Percentiles rank a stretch among this genome's conserved stretches.
These are phyloP conservation scores for Tricholoma matsutake DNA, from an alignment of 768 basidiomycete species.

Conservation along the genomic window DNA sequence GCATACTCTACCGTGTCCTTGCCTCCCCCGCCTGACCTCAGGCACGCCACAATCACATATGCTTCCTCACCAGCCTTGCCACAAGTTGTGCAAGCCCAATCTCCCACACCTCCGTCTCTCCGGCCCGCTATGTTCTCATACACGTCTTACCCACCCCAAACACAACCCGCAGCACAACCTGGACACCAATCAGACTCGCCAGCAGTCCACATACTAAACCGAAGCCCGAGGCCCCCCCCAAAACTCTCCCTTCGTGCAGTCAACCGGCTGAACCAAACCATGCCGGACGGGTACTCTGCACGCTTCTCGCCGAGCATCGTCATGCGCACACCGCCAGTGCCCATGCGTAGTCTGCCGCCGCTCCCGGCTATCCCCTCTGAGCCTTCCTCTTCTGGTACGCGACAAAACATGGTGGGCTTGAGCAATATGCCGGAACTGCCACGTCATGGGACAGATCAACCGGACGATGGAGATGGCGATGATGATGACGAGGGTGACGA, in stretches of 20 bases:
- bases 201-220: not conserved
- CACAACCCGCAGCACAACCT: not conserved
- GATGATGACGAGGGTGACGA: slow-evolving; percentile 23
- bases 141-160: not conserved
- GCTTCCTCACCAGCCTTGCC: not conserved
- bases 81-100: not conserved
- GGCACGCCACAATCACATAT: not conserved
- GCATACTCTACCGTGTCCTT: not conserved
- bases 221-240: slow-evolving; percentile 9
- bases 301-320: slow-evolving; percentile 31
- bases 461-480: slow-evolving; percentile 30
- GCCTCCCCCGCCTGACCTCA: not conserved
- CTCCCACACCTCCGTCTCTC: not conserved
- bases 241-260: slow-evolving; percentile 18
- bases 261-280: slow-evolving; percentile 25
- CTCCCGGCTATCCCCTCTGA: slow-evolving; percentile 30
- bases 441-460: slow-evolving; percentile 33
- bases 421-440: slow-evolving; percentile 55
- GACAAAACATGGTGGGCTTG: slow-evolving; percentile 38
- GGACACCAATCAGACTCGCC: not conserved
- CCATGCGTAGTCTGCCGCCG: slow-evolving; percentile 49
- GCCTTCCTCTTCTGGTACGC: slow-evolving; percentile 13
- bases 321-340: slow-evolving; percentile 27
- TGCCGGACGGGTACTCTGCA: slow-evolving; percentile 15
- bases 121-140: not conserved